Base-by-base conservation (phyloP, 2,329 filamentous ascomycete species). In the Zymoseptoria tritici region DNA sequence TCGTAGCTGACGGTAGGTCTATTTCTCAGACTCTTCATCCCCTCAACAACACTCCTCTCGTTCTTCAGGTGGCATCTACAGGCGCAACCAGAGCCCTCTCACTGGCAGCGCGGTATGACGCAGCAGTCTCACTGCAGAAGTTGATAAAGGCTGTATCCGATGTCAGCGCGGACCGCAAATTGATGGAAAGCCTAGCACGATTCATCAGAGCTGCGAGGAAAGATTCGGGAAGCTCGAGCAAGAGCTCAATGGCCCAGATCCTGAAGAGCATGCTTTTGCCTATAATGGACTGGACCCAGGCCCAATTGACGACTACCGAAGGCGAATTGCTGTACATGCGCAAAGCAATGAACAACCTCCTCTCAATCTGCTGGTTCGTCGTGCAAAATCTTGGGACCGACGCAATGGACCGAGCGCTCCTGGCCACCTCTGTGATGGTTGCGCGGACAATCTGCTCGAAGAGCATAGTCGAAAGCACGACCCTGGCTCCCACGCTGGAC, bases 31-130 rank as follows among this genome's bases (percentile, higher is more conserved):
- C 78, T 49, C 71, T 78, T 59, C 76, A 80, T 69, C 77, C 78
- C 59, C 70, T 80, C 58, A 75, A 73, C 67, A 80, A 80, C 61
- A 75, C 78, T 62, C 67, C 77, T 24, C 71, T 74, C 42, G 64
- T 79, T 22, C 57, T 61, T 57, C 71, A 71, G 56, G 11, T n/a
- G 36, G 59, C 60, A 13, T 64, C 63, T 52, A 60, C 63, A 57
- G 59, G 64, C 54, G 46, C 54, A 16, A 21, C 56, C 31, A 52
- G 61, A 58, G 66, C 68, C 26, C 54, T 62, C 20, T 60, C 58
- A 22, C 58, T 68, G 21, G 68, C 64, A 49, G 64, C 65, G 29
- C 55, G 60, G 19, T 59, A 68, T 58, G 70, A 72, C 42, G 50
- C 63, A 21, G 31, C n/a, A 36, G 52, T 60, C 29, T 58, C 56